A percentile compares a stretch with the other conserved stretches of the same genome.
phyloP scores from a whole-genome alignment of 2,329 filamentous ascomycete genomes.

The Verticillium nonalfalfae region DNA sequence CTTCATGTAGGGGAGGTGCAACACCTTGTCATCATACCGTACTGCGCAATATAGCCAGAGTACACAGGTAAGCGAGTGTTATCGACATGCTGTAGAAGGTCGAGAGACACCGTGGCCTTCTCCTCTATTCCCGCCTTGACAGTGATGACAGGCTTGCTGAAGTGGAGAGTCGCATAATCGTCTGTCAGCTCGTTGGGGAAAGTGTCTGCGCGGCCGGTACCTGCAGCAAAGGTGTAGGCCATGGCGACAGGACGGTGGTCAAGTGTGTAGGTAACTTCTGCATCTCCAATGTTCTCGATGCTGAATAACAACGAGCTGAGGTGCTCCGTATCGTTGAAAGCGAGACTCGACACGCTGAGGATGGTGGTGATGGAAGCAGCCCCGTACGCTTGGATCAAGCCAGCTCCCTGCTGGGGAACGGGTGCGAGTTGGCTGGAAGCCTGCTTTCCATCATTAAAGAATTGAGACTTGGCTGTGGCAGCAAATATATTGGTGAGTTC shows the following conservation, averaged over 20 bases:
- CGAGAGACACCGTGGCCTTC: slow-evolving; percentile 37
- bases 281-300: slow-evolving; percentile 46
- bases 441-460: slow-evolving; percentile 37
- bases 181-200: slow-evolving; percentile 39
- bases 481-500: slow-evolving; percentile 43
- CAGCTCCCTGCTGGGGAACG: slow-evolving; percentile 54
- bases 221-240: slow-evolving; percentile 42
- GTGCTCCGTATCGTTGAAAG: slow-evolving; percentile 59
- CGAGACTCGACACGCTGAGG: slow-evolving; percentile 49
- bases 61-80: slow-evolving; percentile 30
- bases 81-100: slow-evolving; percentile 28
- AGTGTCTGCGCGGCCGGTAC: slow-evolving; percentile 24
- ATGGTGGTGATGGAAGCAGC: slow-evolving; percentile 47
- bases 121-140: slow-evolving; percentile 34
- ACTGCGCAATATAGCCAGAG: slow-evolving; percentile 34
- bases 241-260: slow-evolving; percentile 43
- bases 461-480: slow-evolving; percentile 39
- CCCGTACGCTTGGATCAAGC: slow-evolving; percentile 53
- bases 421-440: slow-evolving; percentile 39
- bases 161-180: slow-evolving; percentile 33
- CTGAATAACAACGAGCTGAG: slow-evolving; percentile 44
- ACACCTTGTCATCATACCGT: slow-evolving; percentile 27
- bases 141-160: slow-evolving; percentile 34
- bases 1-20: slow-evolving; percentile 35
- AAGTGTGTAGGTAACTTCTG: slow-evolving; percentile 44